These are phyloP conservation scores for Clonostachys chloroleuca DNA, from an alignment of 2,329 filamentous ascomycete genomes.

Conservation along the genomic window DNA sequence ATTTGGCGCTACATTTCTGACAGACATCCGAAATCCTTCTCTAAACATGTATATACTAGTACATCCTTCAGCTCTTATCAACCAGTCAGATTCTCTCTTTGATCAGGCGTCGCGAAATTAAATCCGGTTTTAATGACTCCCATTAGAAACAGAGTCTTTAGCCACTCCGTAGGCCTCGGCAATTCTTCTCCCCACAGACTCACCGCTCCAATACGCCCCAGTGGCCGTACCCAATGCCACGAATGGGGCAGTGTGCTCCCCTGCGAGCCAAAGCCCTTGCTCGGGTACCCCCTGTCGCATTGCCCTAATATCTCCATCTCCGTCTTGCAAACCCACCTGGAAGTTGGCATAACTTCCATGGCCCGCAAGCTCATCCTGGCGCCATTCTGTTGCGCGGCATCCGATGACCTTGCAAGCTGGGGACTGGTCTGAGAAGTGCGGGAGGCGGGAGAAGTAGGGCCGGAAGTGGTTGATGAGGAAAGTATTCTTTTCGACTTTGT, in stretches of 20 bases:
- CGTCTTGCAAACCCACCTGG: slow-evolving; percentile 66
- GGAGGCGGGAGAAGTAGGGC: slow-evolving; percentile 75
- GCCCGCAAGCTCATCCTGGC: slow-evolving; percentile 73
- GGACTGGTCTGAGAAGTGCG: slow-evolving; percentile 53
- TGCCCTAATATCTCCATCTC: slow-evolving; percentile 65
- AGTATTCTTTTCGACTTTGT: slow-evolving; percentile 41
- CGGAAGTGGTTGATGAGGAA: slow-evolving; percentile 64
- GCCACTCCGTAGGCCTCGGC: slow-evolving; percentile 43
- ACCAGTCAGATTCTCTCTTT: not conserved
- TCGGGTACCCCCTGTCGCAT: slow-evolving; percentile 61
- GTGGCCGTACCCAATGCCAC: slow-evolving; percentile 84
- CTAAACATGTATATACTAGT: too few relatives aligned
- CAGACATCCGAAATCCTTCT: too few relatives aligned
- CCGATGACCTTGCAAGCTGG: slow-evolving; percentile 57
- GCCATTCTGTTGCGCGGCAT: slow-evolving; percentile 72
- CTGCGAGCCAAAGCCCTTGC: slow-evolving; percentile 76
- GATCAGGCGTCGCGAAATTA: not conserved
- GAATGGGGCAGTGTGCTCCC: slow-evolving; percentile 88
- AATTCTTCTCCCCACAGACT: slow-evolving; percentile 67
- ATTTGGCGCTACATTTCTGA: too few relatives aligned
- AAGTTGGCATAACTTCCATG: slow-evolving; percentile 85
- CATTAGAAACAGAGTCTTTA: not conserved
- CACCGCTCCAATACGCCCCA: slow-evolving; percentile 89
- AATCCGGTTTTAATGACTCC: too few relatives aligned
- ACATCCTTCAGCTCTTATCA: too few relatives aligned